Base-by-base conservation (phyloP, 2,329 filamentous ascomycete genomes). In the Cordyceps cicadae region DNA sequence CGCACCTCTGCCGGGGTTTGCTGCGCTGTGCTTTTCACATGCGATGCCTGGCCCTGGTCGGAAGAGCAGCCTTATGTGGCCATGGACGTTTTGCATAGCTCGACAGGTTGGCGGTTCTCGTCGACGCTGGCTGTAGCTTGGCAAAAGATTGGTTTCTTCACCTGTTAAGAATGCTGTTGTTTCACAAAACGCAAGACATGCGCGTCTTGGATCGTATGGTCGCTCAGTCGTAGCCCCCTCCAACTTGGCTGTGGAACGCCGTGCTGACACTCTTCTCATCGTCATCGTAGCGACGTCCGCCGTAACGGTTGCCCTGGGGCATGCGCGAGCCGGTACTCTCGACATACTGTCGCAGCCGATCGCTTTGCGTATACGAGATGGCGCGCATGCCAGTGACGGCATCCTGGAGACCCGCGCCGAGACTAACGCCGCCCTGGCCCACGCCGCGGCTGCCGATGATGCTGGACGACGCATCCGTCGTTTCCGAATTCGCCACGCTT, bases 241-340 rank as follows among this genome's bases (percentile, higher is more conserved):
- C 92, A 66, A 97, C 86, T 75, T 97, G 94, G 77, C 92, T 97
- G 63, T 93, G 92, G 77, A 97, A 99, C 54, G 92, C 92, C 57
- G 94, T 97, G 70, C 91, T 96, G 69, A 97, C 86, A 75, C 93
- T 97, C 76, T 94, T 91, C 69, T 94, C 91, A 71, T 97, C 94
- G 66, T 99, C 94, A 67, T 99, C 94, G 64, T 88, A 85, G 57
- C 79, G 81, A 68, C 87, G 88, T 58, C 84, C 87, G 70, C 84
- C 87, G 70, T 84, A 90, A 57, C 87, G 85, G 71, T 87, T 90
- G 64, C 82, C 79, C 32, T 80, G 81, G 50, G 85, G 85, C 64
- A 84, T 79, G 54, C 89, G 88, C 11, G 87, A 87, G 63, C 87
- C 88, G 67, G 29, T 29, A 8, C 87, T 91, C 74, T 97, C 94